phyloP scores from a whole-genome alignment of 345 rosid species.

The Gossypium raimondii region DNA sequence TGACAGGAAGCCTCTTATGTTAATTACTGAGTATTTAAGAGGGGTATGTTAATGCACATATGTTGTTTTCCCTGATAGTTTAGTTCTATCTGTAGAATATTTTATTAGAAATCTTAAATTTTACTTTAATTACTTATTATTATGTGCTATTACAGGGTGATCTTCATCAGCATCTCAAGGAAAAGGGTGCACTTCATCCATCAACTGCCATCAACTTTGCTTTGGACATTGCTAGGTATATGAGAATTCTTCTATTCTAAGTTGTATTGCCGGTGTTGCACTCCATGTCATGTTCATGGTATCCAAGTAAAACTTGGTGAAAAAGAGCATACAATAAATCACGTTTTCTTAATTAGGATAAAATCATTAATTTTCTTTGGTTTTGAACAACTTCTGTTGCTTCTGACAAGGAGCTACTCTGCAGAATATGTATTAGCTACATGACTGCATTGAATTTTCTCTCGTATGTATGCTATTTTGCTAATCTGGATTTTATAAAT shows the following conservation, averaged over 20 bases:
- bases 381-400: not conserved
- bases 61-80: slow-evolving; percentile 16
- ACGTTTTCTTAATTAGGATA: not conserved
- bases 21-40: slow-evolving; percentile 86
- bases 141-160: slow-evolving; percentile 63
- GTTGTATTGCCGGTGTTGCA: not conserved
- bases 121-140: slow-evolving; percentile 9
- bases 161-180: slow-evolving; percentile 94
- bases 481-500: slow-evolving; percentile 21
- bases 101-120: not conserved
- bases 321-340: not conserved
- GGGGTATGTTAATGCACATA: slow-evolving; percentile 56
- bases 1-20: slow-evolving; percentile 98
- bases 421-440: not conserved
- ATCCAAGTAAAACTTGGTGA: not conserved
- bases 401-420: not conserved
- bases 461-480: not conserved
- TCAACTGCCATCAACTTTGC: slow-evolving; percentile 87
- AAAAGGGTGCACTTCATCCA: slow-evolving; percentile 85
- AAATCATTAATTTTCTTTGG: not conserved
- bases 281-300: not conserved
- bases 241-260: slow-evolving; percentile 1
- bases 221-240: slow-evolving; percentile 86
- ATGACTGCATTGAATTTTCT: not conserved
- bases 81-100: slow-evolving; percentile 10